Evolutionary conservation across 2,329 filamentous ascomycete genomes (phyloP).

Genomic region (Aspergillus japonicus): DNA sequence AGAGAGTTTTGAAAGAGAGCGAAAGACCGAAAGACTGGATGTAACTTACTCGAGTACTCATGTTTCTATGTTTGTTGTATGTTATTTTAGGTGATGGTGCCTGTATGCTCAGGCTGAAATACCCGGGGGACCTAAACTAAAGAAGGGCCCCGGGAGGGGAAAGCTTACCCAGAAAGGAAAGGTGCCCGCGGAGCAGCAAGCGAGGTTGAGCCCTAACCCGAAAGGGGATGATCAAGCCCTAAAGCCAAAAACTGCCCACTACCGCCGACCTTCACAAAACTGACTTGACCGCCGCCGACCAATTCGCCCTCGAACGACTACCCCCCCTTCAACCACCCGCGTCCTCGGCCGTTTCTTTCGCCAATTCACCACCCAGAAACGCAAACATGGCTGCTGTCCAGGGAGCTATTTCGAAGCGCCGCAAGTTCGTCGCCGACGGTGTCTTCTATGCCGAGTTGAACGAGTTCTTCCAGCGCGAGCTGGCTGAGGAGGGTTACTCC

Average conservation of each 20-base stretch:
- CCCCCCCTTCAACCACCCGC: conserved; percentile 27
- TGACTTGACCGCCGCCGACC: conserved; percentile 28
- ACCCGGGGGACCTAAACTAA: conserved; percentile 1
- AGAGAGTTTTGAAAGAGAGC: background rate
- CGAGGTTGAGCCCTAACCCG: conserved; percentile 44
- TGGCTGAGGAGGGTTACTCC: conserved; percentile 99
- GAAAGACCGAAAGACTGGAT: background rate
- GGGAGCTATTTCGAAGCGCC: conserved; percentile 54
- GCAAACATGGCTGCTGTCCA: conserved; percentile 52
- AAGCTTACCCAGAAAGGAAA: conserved; percentile 22
- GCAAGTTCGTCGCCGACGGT: conserved; percentile 90
- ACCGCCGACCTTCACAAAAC: conserved; percentile 36
- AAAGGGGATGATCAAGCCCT: conserved; percentile 34
- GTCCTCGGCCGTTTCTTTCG: conserved; percentile 35
- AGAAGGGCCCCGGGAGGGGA: conserved; percentile 5
- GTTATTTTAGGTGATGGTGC: background rate
- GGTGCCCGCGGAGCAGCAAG: conserved; percentile 28
- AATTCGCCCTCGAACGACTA: conserved; percentile 32
- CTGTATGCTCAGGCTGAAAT: background rate
- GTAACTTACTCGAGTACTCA: background rate
- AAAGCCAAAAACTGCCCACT: conserved; percentile 41
- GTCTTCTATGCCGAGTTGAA: conserved; percentile 99
- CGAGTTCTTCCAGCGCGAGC: conserved; percentile 99
- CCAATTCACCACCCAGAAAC: conserved; percentile 36
- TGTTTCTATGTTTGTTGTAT: no score